Conservation (phyloP, 1,284 basidiomycete species). For the Tremellales sp. region DNA sequence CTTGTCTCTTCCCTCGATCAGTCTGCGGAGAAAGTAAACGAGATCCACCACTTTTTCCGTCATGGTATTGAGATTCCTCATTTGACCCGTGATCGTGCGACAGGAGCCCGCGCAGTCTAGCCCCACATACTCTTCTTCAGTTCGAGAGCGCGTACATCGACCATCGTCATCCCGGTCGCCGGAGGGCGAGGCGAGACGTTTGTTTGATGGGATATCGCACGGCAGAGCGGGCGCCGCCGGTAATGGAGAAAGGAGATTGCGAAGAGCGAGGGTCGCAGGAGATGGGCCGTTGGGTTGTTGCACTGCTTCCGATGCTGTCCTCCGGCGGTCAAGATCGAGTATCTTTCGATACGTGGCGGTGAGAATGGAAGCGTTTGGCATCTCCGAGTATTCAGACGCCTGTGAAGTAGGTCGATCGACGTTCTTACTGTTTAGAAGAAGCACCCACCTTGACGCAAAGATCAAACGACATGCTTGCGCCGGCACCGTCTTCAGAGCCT, state of each 20-base stretch:
- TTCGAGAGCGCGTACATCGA: slow-evolving; percentile 16
- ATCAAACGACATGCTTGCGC: slow-evolving; percentile 35
- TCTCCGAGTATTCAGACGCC: slow-evolving; percentile 47
- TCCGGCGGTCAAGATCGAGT: slow-evolving; percentile 28
- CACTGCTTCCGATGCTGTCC: slow-evolving; percentile 30
- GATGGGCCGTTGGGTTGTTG: too few species aligned
- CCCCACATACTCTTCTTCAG: slow-evolving; percentile 35
- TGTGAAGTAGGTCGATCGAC: slow-evolving; percentile 7
- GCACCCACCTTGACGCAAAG: slow-evolving; percentile 37
- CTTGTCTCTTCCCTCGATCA: slow-evolving; percentile 40
- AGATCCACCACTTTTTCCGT: slow-evolving; percentile 43
- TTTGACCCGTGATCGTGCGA: slow-evolving; percentile 40
- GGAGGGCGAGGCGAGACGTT: slow-evolving; percentile 22
- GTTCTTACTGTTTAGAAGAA: too few species aligned
- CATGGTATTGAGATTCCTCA: slow-evolving; percentile 37
- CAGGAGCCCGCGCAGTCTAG: slow-evolving; percentile 45
- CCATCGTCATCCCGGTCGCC: slow-evolving; percentile 5
- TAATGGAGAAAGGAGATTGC: slow-evolving; percentile 39
- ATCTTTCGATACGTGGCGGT: slow-evolving; percentile 27
- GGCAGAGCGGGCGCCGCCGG: slow-evolving; percentile 9
- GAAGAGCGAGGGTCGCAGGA: slow-evolving; percentile 44
- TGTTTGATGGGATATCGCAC: slow-evolving; percentile 12
- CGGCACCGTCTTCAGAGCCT: slow-evolving; percentile 35
- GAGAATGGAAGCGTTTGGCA: slow-evolving; percentile 32
- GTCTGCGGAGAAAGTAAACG: slow-evolving; percentile 41